phyloP scores from a whole-genome alignment of 306 rosid genomes.

The Gillenia trifoliata region DNA sequence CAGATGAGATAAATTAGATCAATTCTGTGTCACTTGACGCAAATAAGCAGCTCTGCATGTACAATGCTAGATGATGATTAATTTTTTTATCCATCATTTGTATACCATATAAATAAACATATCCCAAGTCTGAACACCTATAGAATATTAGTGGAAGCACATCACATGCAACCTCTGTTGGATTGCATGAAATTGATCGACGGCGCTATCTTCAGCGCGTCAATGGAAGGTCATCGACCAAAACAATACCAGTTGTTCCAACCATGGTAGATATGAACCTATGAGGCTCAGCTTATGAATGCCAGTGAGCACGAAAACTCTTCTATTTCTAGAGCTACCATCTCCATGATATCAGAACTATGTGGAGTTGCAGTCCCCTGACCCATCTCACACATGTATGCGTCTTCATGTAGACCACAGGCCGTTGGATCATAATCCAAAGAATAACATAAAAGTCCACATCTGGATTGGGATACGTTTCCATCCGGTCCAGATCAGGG shows the following conservation, averaged over 20 bases:
- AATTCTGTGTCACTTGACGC: background rate
- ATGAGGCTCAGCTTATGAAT: conserved; percentile 5
- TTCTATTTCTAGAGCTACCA: background rate
- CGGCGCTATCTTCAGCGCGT: background rate
- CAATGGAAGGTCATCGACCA: background rate
- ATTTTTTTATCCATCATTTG: no score
- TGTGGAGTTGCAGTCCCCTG: background rate
- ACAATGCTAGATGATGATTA: background rate
- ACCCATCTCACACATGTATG: background rate
- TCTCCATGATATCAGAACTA: background rate
- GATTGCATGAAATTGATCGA: background rate
- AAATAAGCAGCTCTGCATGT: background rate
- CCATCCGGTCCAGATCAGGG: background rate
- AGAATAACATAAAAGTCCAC: background rate
- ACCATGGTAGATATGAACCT: conserved; percentile 5
- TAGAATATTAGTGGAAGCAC: background rate
- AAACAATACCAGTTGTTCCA: conserved; percentile 7
- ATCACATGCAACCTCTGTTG: background rate
- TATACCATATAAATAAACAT: no score
- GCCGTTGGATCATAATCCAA: conserved; percentile 6
- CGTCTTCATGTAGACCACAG: background rate
- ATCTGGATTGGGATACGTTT: background rate
- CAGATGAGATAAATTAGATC: conserved; percentile 21
- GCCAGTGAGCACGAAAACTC: background rate
- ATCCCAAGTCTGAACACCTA: no score